Evolutionary conservation across 179 eudicot species (phyloP), one percentile per base, ranked within the genome.

Genomic region (Drosera spatulata): DNA sequence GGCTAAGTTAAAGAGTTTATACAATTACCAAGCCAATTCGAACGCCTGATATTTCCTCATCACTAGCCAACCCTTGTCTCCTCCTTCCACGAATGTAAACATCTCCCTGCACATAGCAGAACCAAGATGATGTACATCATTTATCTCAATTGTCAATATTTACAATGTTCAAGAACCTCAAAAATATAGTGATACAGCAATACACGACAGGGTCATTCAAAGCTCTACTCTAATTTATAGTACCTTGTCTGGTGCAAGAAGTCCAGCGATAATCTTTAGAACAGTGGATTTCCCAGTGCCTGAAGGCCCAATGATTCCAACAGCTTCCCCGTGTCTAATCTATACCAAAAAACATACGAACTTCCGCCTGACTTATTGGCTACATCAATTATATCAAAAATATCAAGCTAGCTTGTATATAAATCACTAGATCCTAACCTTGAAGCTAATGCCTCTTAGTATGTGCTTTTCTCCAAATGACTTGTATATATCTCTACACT

Each of bases 261-360:
- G 96, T 57, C 97, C 96, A 43, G 97, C 94, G 58, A 91, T 91
- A 65, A 91, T 85, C 76, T 91, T 91, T 65, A 91, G 66, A 50
- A 91, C 73, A 58, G 97, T 91, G 63, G 96, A 91, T 76, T 91
- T 91, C 39, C 97, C 96, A 10, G 97, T 91, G 65, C 96, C 97
- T 71, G 96, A 91, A 55, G 96, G 94, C 63, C 96, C 97, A 62
- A 91, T 88, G 33, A 91, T 88, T 68, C 97, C 96, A 72, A 91
- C 88, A 54, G 97, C 97, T 71, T 91, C 97, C 33, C 97, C 96
- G 76, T 85, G 88, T 69, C 85, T 82, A 75, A 90, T 87, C 97
- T 89, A 66, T 41, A 62, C n/a, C 22, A 7, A 56, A 56, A 37
- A 49, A 71, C 33, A 22, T 22, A 22, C 33, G 33, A 22, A 22